phyloP scores from a whole-genome alignment of 345 rosid genomes.

The Bretschneidera sinensis region DNA sequence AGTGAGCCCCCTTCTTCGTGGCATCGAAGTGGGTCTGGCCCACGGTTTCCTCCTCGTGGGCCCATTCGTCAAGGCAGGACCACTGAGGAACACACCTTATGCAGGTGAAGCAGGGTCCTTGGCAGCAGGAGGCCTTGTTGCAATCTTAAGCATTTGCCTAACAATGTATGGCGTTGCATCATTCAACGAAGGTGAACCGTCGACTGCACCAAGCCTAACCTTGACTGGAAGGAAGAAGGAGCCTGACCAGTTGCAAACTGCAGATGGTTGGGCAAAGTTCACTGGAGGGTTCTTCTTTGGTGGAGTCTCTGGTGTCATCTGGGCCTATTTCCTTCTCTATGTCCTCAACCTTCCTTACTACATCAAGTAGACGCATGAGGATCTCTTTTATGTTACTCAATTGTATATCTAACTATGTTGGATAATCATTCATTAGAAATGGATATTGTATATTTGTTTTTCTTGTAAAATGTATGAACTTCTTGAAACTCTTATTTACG shows the following conservation, averaged over 20 bases:
- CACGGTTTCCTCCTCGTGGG: conserved; percentile 88
- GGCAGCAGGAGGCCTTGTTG: conserved; percentile 84
- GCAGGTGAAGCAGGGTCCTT: conserved; percentile 80
- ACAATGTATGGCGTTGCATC: conserved; percentile 83
- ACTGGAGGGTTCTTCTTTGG: conserved; percentile 93
- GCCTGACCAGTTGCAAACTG: conserved; percentile 91
- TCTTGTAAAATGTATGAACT: too few species aligned
- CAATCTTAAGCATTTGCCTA: conserved; percentile 77
- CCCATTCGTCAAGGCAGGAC: conserved; percentile 85
- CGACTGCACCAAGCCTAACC: conserved; percentile 72
- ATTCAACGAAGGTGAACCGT: conserved; percentile 79
- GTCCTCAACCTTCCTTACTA: conserved; percentile 86
- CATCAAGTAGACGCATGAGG: conserved; percentile 41
- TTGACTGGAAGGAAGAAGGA: conserved; percentile 91
- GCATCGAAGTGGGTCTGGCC: conserved; percentile 81
- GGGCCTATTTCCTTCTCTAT: conserved; percentile 94
- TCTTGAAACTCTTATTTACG: too few species aligned
- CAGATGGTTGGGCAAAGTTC: conserved; percentile 95
- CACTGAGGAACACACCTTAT: conserved; percentile 73
- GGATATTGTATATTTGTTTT: background rate
- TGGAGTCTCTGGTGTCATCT: conserved; percentile 85
- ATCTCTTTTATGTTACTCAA: background rate
- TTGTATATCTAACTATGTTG: too few species aligned
- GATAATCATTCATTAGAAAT: background rate
- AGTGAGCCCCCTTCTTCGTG: conserved; percentile 88